Evolutionary conservation across 306 rosid genomes (phyloP).

Genomic region (Cercis canadensis): DNA sequence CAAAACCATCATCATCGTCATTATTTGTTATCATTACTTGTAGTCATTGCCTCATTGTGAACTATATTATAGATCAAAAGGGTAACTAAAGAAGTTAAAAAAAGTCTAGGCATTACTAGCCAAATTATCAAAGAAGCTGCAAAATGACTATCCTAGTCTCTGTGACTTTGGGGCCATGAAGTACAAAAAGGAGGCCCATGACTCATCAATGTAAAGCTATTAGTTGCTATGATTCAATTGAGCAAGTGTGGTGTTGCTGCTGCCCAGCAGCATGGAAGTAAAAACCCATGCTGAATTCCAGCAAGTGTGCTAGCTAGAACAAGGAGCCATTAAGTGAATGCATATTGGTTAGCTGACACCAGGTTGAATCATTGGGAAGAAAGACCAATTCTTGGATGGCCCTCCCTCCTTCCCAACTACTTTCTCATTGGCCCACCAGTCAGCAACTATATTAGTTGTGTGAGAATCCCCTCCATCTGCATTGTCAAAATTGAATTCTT

Average conservation of each 20-base stretch:
- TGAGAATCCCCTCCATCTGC: conserved; percentile 77
- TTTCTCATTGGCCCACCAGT: conserved; percentile 95
- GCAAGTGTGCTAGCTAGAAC: conserved; percentile 3
- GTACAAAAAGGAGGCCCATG: conserved; percentile 47
- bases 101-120: conserved; percentile 39
- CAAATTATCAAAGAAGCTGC: conserved; percentile 32
- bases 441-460: conserved; percentile 54
- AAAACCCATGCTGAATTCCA: conserved; percentile 35
- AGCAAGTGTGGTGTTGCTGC: conserved; percentile 26
- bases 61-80: conserved; percentile 37
- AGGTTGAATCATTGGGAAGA: conserved; percentile 80
- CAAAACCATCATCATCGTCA: conserved; percentile 20
- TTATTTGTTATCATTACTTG: conserved; percentile 22
- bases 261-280: conserved; percentile 32
- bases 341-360: conserved; percentile 53
- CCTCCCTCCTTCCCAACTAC: conserved; percentile 62
- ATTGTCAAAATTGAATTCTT: conserved; percentile 86
- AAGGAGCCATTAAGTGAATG: conserved; percentile 39
- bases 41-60: conserved; percentile 19
- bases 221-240: conserved; percentile 40
- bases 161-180: conserved; percentile 36
- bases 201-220: conserved; percentile 30
- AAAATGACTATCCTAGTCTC: neutral
- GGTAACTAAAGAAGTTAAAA: conserved; percentile 28
- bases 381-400: conserved; percentile 70